Base-by-base conservation (phyloP, 2,329 filamentous ascomycete species). In the Fusarium sp. region DNA sequence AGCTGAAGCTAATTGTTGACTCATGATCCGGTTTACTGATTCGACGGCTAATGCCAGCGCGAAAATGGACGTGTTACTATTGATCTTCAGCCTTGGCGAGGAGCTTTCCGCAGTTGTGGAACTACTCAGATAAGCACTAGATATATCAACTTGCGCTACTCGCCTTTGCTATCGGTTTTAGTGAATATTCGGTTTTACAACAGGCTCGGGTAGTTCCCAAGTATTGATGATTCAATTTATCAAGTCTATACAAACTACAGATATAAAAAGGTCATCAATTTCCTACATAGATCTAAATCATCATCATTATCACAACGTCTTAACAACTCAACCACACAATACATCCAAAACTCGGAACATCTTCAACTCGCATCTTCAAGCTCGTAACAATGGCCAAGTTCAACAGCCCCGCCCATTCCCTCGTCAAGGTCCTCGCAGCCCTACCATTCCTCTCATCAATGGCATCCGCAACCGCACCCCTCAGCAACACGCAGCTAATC, bases 221-320 rank as follows among this genome's bases (percentile, higher is more conserved):
- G 5, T 5, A 15, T 15, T 6, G 1, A 6, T 11, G 11, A 28
- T 15, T 22, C 6, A 22, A 22, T 22, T 2, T 5, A 7, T 28
- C 14, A 28, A 22, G 18, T 11, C 18, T 45, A 4, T 7, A 22
- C 13, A 45, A 3, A 15, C 6, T 22, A 15, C 13, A 45, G 44
- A 10, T 28, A 22, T 22, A 45, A 28, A 26, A 45, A 15, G 18
- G 6, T 10, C 26, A 45, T 18, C 2, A 45, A 28, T 28, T 45
- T 20, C 18, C 4, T 7, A 0, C 3, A 28, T 11, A 6, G 3
- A 28, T 28, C 44, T 45, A 0, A 3, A 13, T 5, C 12, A 28
- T 7, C 24, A 3, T 13, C 12, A 15, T 5, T 6, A 11, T 45
- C 26, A 45, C 9, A 45, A 45, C 18, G 28, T 45, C 44, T 45